Conservation (phyloP, 164 flowering plant species). For the Vitis vinifera region ASM3070453v1 NC_081818.1:24525001-24525500, state of each 20-base stretch:
- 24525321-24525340: constrained; percentile 78
- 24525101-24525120: constrained; percentile 91
- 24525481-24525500: constrained; percentile 51
- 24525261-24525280: constrained; percentile 88
- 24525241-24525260: constrained; percentile 74
- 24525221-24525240: constrained; percentile 87
- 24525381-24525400: constrained; percentile 56
- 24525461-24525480: constrained; percentile 87
- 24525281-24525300: constrained; percentile 61
- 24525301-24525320: constrained; percentile 84
- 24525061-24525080: constrained; percentile 82
- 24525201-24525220: constrained; percentile 78
- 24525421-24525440: constrained; percentile 73
- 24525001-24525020: constrained; percentile 81
- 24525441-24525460: constrained; percentile 79
- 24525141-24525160: constrained; percentile 84
- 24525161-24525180: constrained; percentile 93
- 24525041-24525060: constrained; percentile 92
- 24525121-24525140: constrained; percentile 86
- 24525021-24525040: constrained; percentile 76
- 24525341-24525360: constrained; percentile 68
- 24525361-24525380: constrained; percentile 69
- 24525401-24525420: constrained; percentile 62
- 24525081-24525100: constrained; percentile 88
- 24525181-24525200: constrained; percentile 86